phyloP scores from a whole-genome alignment of 140 eudicot genomes.

The Flaveria floridana region DNA sequence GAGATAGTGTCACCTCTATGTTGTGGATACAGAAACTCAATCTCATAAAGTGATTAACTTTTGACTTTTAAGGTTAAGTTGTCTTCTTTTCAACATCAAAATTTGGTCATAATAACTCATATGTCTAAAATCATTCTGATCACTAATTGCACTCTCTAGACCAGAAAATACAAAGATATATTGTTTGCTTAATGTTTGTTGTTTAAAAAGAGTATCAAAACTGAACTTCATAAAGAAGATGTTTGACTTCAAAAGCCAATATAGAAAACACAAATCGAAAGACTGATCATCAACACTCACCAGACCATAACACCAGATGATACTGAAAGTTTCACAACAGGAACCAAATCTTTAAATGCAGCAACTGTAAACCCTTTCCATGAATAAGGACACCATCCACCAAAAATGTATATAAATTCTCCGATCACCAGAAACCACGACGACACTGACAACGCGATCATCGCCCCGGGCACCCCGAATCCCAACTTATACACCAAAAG shows the following conservation, averaged over 20 bases:
- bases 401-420: conserved; percentile 61
- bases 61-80: conserved; percentile 29
- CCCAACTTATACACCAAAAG: conserved; percentile 42
- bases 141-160: background rate
- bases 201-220: background rate
- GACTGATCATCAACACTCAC: conserved; percentile 33
- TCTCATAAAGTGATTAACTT: background rate
- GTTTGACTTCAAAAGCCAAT: conserved; percentile 27
- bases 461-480: conserved; percentile 64
- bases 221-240: background rate
- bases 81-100: conserved; percentile 1
- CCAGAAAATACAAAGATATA: background rate
- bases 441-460: conserved; percentile 54
- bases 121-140: background rate
- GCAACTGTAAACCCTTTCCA: conserved; percentile 79
- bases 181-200: background rate
- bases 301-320: conserved; percentile 92
- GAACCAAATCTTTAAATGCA: conserved; percentile 67
- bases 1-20: background rate
- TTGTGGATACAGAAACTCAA: background rate
- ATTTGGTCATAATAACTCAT: background rate
- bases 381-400: conserved; percentile 81
- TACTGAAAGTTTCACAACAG: conserved; percentile 72
- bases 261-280: background rate
- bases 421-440: conserved; percentile 66